Evolutionary conservation across 495 filamentous ascomycete species (phyloP), one percentile per base, ranked within the genome.

Genomic region (Lasiosphaeris hirsuta): DNA sequence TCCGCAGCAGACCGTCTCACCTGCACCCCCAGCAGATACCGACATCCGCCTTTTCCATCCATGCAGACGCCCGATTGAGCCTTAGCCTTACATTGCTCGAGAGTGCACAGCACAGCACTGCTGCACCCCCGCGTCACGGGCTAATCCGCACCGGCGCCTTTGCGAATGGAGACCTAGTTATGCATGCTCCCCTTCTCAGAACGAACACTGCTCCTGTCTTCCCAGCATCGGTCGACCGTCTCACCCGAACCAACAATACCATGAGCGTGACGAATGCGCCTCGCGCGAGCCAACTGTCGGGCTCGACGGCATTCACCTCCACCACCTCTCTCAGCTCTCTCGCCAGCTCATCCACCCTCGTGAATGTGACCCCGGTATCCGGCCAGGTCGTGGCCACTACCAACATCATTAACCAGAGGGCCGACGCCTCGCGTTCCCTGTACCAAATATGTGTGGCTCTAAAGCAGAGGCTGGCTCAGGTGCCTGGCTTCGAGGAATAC

Each of bases 381-480:
- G 84, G 80, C 50, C 84, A 81, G 44, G 81, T 92, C 56, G 71
- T 84, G 54, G 85, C 89, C 37, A 87, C 87, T 64, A 81, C 89
- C 70, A 96, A 92, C 69, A 95, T 98, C 72, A 95, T 97, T 77
- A 98, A 97, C 72, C 87, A 89, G 67, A 86, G 83, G 57, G 95
- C 92, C 70, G 92, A 94, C 67, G 88, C 90, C 60, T 86, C 87
- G 52, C 81, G 85, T 44, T 96, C 92, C 17, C 84, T 98, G 34
- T 98, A 95, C 66, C 94, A 97, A 72, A 96, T 92, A 69, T 97
- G 95, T 72, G 81, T 94, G 54, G 84, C 86, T 56, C 76, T 97
- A 46, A 87, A 87, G 71, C 83, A 84, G 70, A 82, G 95, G 55
- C 77, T 98, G 53, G 82, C 84, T 37, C 84, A 86, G 62, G 90